Base-by-base conservation (phyloP, 2,329 filamentous ascomycete species). In the Fusarium compactum region DNA sequence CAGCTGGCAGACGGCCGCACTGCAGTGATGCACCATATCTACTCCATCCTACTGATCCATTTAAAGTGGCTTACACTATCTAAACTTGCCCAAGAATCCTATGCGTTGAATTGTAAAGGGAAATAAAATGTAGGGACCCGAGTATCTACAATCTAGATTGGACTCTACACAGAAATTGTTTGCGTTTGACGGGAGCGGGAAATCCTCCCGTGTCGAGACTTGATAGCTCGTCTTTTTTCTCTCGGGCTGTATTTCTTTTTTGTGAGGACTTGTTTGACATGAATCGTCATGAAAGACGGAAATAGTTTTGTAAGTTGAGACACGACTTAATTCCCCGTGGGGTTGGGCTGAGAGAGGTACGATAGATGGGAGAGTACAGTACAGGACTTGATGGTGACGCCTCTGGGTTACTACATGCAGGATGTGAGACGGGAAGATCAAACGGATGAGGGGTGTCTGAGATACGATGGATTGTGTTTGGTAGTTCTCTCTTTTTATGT, bases 371-470 rank as follows among this genome's bases (percentile, higher is more conserved):
- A 25, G 41, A 25, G 38, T 30, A 46, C 34, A 20, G n/a, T n/a
- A n/a, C n/a, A n/a, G n/a, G n/a, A n/a, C n/a, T n/a, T n/a, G n/a
- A n/a, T 32, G 56, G 46, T 45, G 56, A 59, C 47, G 30, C 55
- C 60, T 61, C 53, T 70, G 58, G 60, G 67, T 58, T 66, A 77
- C 76, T 44, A 40, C 70, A 73, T 67, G 74, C 50, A 69, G 44
- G 60, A 77, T 70, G 76, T 76, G 64, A 40, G 71, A 76, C 69
- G 53, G 45, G 18, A 57, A 58, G 56, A 55, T 45, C 62, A 72
- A 74, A 76, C 70, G 62, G 61, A 68, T 29, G 62, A 60, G 30
- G 29, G 59, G 57, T 5, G 43, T 70, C 45, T 50, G 38, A 45
- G 32, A 27, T 40, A 48, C 29, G 32, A 45, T 29, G 45, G n/a